phyloP scores from a whole-genome alignment of 257 asterid species.

The Plectranthus barbatus region DNA sequence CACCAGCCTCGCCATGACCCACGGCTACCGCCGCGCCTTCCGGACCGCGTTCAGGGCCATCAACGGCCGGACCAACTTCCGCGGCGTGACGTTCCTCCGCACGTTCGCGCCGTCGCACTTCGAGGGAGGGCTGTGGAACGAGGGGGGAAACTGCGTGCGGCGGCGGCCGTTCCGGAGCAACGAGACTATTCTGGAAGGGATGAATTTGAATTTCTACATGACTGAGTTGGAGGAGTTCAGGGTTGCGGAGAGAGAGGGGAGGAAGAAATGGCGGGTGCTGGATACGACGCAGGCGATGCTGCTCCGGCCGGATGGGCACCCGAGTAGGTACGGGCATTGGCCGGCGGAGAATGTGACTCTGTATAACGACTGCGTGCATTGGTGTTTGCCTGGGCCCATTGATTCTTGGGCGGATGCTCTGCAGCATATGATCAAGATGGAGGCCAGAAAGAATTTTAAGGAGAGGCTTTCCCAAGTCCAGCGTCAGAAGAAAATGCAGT shows the following conservation, averaged over 20 bases:
- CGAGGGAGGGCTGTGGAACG: slow-evolving; percentile 56
- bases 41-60: slow-evolving; percentile 33
- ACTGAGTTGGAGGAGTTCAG: slow-evolving; percentile 48
- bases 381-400: slow-evolving; percentile 64
- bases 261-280: slow-evolving; percentile 30
- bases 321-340: slow-evolving; percentile 59
- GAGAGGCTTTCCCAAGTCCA: slow-evolving; percentile 22
- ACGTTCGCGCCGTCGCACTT: slow-evolving; percentile 60
- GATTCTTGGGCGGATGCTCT: slow-evolving; percentile 59
- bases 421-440: slow-evolving; percentile 44
- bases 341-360: slow-evolving; percentile 38
- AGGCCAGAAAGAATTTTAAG: slow-evolving; percentile 22
- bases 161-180: slow-evolving; percentile 35
- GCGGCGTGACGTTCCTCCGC: slow-evolving; percentile 32
- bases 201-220: slow-evolving; percentile 30
- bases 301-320: slow-evolving; percentile 67
- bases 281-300: slow-evolving; percentile 50
- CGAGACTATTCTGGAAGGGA: slow-evolving; percentile 39
- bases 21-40: slow-evolving; percentile 44
- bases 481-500: slow-evolving; percentile 23
- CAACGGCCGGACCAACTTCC: slow-evolving; percentile 11
- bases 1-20: slow-evolving; percentile 22
- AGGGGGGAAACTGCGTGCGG: slow-evolving; percentile 50
- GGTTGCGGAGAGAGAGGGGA: slow-evolving; percentile 28
- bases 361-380: slow-evolving; percentile 39